These are phyloP conservation scores for Fusarium floridanum DNA, from an alignment of 2,329 filamentous ascomycete species.

Conservation along the genomic window DNA sequence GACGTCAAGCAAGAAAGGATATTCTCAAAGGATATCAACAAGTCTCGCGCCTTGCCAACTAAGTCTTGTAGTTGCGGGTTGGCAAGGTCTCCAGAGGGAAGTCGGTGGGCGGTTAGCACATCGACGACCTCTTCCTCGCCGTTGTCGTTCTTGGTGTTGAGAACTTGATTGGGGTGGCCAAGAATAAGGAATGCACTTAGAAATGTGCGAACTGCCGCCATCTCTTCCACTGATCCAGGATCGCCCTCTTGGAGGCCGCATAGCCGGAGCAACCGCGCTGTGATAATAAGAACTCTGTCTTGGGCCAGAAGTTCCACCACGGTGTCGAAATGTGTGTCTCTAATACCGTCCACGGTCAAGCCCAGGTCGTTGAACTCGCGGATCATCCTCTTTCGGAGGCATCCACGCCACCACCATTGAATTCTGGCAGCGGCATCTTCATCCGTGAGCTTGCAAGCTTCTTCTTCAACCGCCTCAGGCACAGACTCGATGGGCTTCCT, in stretches of 20 bases:
- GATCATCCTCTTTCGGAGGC: constrained; percentile 70
- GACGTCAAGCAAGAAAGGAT: constrained; percentile 75
- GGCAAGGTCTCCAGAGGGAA: constrained; percentile 62
- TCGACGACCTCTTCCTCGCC: constrained; percentile 67
- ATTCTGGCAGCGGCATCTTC: constrained; percentile 75
- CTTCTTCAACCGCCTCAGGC: constrained; percentile 65
- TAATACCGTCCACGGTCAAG: constrained; percentile 77
- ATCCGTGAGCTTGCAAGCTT: constrained; percentile 61
- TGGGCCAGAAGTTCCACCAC: constrained; percentile 77
- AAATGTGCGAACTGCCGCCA: constrained; percentile 80
- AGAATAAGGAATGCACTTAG: constrained; percentile 84
- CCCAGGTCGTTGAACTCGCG: constrained; percentile 75
- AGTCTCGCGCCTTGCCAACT: constrained; percentile 81
- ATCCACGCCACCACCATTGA: constrained; percentile 77
- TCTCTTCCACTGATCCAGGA: constrained; percentile 73
- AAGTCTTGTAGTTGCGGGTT: constrained; percentile 77
- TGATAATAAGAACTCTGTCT: constrained; percentile 73
- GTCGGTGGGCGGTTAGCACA: constrained; percentile 45
- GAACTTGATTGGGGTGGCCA: constrained; percentile 81
- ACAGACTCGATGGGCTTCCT: constrained; percentile 64
- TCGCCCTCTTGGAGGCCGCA: constrained; percentile 78
- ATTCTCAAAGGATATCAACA: constrained; percentile 83
- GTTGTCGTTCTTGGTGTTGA: constrained; percentile 78
- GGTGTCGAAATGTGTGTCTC: constrained; percentile 79
- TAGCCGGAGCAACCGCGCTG: constrained; percentile 75